phyloP scores from a whole-genome alignment of 768 basidiomycete genomes.

The Mycena polygramma region DNA sequence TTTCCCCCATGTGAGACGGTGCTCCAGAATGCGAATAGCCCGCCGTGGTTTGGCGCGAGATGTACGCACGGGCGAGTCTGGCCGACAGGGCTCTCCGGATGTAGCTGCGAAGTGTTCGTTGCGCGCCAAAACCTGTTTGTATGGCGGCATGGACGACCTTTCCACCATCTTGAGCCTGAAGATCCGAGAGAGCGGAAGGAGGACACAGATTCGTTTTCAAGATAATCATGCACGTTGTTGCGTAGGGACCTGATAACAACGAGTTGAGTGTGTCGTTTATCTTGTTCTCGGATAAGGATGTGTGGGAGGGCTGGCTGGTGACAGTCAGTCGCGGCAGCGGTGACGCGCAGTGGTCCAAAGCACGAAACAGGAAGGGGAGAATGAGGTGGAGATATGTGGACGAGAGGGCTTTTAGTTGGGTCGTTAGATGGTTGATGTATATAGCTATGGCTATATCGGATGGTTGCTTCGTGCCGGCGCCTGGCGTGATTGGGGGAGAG shows the following conservation, averaged over 20 bases:
- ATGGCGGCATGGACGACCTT: slow-evolving; percentile 49
- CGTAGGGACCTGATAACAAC: slow-evolving; percentile 75
- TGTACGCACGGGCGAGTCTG: slow-evolving; percentile 77
- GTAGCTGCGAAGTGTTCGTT: slow-evolving; percentile 72
- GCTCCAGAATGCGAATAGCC: slow-evolving; percentile 72
- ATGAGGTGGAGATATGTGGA: slow-evolving; percentile 66
- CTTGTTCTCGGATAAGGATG: slow-evolving; percentile 62
- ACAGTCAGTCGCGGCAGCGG: slow-evolving; percentile 79
- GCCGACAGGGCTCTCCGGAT: slow-evolving; percentile 72
- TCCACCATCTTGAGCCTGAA: slow-evolving; percentile 27
- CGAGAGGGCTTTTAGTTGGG: slow-evolving; percentile 71
- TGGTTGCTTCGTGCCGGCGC: slow-evolving; percentile 57
- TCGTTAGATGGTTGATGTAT: slow-evolving; percentile 74
- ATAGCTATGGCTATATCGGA: slow-evolving; percentile 74
- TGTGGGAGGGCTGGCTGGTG: slow-evolving; percentile 52
- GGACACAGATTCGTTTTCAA: slow-evolving; percentile 73
- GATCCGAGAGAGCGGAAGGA: slow-evolving; percentile 36
- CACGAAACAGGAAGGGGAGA: slow-evolving; percentile 81
- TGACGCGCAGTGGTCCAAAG: slow-evolving; percentile 72
- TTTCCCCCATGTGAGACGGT: slow-evolving; percentile 68
- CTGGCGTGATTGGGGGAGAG: slow-evolving; percentile 44
- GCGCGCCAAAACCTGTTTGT: slow-evolving; percentile 68
- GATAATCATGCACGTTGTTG: slow-evolving; percentile 73
- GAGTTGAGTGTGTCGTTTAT: slow-evolving; percentile 68
- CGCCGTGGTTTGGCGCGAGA: slow-evolving; percentile 64